Base-by-base conservation (phyloP, 495 filamentous ascomycete species). In the Antarctomyces pellizariae region DNA sequence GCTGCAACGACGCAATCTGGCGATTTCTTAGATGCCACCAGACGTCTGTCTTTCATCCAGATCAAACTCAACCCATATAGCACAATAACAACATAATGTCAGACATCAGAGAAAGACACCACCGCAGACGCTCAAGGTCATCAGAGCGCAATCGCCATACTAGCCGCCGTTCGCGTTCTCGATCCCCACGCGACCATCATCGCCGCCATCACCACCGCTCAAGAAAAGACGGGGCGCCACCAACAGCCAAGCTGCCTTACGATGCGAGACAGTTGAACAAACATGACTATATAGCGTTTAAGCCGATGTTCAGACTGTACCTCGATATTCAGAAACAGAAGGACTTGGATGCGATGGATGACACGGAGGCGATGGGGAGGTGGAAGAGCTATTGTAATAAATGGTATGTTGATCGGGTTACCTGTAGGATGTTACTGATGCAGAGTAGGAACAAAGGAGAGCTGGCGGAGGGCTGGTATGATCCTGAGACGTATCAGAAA, bases 321-420 rank as follows among this genome's bases (percentile, higher is more conserved):
- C 57, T 97, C 14, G 77, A 91, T 37, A 67, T 92, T 9, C 84
- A 93, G 42, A 95, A 97, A 48, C 51, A 63, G 6, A 43, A 75
- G 2, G 36, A 59, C 14, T 47, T 95, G 0, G 54, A 64, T 13
- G 58, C 65, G 2, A 42, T 97, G 21, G 50, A 56, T 20, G 67
- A 72, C 29, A 52, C 62, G 8, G 84, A 95, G 41, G 43, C 67
- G 0, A 69, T 62, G 24, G 86, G 84, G 1, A 53, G 86, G 20
- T 97, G 83, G 79, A 92, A 91, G 53, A 84, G 82, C 44, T 97
- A 93, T 42, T 45, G 79, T 8, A 51, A 62, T 2, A 84, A 82
- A 59, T 97, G 86, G 86, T 78, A 64, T 44, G 17, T 13, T 7
- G 23, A 22, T 12, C 7, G 19, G 16, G 13, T 9, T 36, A 9